Percentiles rank a stretch among this genome's conserved stretches.
phyloP scores from a whole-genome alignment of 2,329 filamentous ascomycete species.

The Cladophialophora bantiana region DNA sequence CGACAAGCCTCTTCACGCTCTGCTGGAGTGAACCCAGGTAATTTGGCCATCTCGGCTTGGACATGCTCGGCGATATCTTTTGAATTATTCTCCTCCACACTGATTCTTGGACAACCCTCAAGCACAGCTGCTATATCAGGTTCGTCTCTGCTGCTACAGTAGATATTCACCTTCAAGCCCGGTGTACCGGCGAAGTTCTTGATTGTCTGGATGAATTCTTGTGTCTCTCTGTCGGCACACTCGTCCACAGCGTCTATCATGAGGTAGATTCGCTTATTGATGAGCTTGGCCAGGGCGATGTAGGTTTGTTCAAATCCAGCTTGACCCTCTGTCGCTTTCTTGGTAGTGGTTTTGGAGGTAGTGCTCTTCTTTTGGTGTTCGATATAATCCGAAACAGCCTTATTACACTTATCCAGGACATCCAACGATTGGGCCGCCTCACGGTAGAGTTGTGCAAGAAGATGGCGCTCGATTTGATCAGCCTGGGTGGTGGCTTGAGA shows the following conservation, averaged over 20 bases:
- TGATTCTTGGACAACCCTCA: constrained; percentile 1
- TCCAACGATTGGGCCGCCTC: neutral
- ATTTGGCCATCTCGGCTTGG: constrained; percentile 1
- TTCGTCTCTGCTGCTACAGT: constrained; percentile 1
- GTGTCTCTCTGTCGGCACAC: neutral
- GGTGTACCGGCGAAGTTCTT: neutral
- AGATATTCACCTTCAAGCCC: neutral
- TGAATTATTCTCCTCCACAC: constrained; percentile 4
- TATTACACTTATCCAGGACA: neutral
- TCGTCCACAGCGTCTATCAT: constrained; percentile 4
- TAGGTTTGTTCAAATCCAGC: constrained; percentile 4
- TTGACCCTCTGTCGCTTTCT: neutral
- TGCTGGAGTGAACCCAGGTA: neutral
- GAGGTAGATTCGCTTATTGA: constrained; percentile 5
- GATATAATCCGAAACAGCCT: neutral
- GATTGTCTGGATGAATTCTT: constrained; percentile 6
- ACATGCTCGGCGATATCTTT: neutral
- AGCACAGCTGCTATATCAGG: neutral
- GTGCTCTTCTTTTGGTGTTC: neutral
- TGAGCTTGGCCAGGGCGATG: neutral
- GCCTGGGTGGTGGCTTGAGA: constrained; percentile 1
- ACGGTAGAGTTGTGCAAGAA: neutral
- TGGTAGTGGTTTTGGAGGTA: neutral
- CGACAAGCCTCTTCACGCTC: constrained; percentile 3
- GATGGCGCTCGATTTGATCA: constrained; percentile 3